Conservation (phyloP, 2,329 filamentous ascomycete genomes). For the Botrytis medusae region DNA sequence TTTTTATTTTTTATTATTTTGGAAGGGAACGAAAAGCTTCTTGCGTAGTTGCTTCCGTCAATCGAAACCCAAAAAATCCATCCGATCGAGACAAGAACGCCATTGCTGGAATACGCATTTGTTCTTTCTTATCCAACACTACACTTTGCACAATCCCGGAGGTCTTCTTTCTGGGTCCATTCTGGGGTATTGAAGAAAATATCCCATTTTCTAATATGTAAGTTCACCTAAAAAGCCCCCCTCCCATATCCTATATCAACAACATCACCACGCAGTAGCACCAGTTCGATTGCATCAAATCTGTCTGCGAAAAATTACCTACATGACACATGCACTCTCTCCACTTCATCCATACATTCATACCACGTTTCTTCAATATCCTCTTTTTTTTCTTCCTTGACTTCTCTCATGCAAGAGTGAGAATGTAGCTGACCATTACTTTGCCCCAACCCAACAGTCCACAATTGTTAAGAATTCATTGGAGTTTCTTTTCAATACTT, state of each 20-base stretch:
- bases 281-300: slow-evolving; percentile 12
- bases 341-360: slow-evolving; percentile 22
- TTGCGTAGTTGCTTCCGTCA: background rate
- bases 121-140: background rate
- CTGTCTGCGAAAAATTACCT: slow-evolving; percentile 24
- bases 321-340: slow-evolving; percentile 21
- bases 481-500: slow-evolving; percentile 20
- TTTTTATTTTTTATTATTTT: slow-evolving; percentile 9
- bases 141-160: background rate
- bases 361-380: slow-evolving; percentile 17
- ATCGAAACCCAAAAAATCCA: background rate
- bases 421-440: slow-evolving; percentile 31
- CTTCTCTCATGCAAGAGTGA: background rate
- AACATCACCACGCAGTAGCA: slow-evolving; percentile 28
- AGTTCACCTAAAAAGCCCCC: background rate
- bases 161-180: background rate
- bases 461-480: slow-evolving; percentile 23
- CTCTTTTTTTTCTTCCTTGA: slow-evolving; percentile 21
- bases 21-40: background rate
- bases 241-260: slow-evolving; percentile 16
- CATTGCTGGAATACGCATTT: slow-evolving; percentile 12
- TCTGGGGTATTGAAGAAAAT: slow-evolving; percentile 10
- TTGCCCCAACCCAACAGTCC: slow-evolving; percentile 27
- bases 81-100: background rate
- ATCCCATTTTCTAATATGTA: background rate